Base-by-base conservation (phyloP, 345 rosid genomes). In the Aethionema arabicum region DNA sequence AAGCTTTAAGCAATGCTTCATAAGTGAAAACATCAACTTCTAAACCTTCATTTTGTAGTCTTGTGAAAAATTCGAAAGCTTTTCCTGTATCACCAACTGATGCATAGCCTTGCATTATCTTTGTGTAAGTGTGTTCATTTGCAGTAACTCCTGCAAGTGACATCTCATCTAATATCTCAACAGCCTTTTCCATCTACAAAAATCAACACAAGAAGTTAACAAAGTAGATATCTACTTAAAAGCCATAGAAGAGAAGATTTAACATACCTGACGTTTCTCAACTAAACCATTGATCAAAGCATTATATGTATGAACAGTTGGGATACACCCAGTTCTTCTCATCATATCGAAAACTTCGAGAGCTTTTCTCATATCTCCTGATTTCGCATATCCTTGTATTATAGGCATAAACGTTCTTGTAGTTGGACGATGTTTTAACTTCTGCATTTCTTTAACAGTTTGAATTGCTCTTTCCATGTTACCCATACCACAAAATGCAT, bases 21-120 rank as follows among this genome's bases (percentile, higher is more conserved):
- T 93, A 93, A 11, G 95, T 85, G 68, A 71, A 89, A 14, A 79
- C 82, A 65, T 89, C 99, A 73, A 93, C 83, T 70, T 82, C 88
- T 60, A 93, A 80, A 39, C 96, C 96, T 71, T 82, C 97, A 52
- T 80, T 76, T 77, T 88, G 87, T 67, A 89, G 77, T 61, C 81
- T 93, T 9, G 88, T 71, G 41, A 93, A 89, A 67, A 85, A 89
- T 73, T 85, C 87, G 1, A 93, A 93, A 61, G 97, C 97, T 73
- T 85, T 92, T 53, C 95, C 95, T 1, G 93, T 93, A 76, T 93
- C 97, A 40, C 97, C 97, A 1, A 87, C 47, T 5, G 96, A 82
- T 71, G 99, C 99, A 78, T 85, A 93, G 42, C 99, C 99, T 61
- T 93, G 90, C 99, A 93, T 93, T 81, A 93, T 81, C 61, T 84